Conservation (phyloP, 352 stramenopile species). For the Detonula confervacea region DNA sequence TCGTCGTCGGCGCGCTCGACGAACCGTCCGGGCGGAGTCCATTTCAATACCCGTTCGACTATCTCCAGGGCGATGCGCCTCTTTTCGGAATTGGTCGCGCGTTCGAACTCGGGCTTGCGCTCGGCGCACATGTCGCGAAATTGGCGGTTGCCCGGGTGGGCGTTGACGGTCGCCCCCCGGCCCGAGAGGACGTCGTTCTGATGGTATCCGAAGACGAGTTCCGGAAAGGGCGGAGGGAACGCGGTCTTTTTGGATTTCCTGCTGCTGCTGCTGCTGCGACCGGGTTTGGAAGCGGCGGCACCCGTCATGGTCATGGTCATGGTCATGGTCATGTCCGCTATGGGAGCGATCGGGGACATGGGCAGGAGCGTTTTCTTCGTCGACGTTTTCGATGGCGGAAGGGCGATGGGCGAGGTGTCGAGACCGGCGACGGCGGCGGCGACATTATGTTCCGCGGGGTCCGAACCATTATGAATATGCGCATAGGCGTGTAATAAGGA, state of each 20-base stretch:
- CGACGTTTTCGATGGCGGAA: no score
- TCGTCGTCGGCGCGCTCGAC: conserved; percentile 41
- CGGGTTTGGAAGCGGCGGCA: no score
- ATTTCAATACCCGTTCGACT: conserved; percentile 32
- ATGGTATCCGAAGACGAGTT: conserved; percentile 30
- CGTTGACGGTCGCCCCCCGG: conserved; percentile 70
- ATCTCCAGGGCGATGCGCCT: conserved; percentile 68
- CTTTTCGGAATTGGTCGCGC: conserved; percentile 65
- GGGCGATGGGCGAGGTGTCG: no score
- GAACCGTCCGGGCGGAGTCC: conserved; percentile 58
- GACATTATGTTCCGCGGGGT: no score
- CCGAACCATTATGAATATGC: no score
- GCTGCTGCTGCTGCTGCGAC: no score
- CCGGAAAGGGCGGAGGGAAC: conserved; percentile 24
- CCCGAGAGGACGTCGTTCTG: conserved; percentile 67
- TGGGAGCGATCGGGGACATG: no score
- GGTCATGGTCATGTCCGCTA: no score
- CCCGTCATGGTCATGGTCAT: no score
- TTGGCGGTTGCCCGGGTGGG: conserved; percentile 61
- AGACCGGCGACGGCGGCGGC: no score
- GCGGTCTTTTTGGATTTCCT: conserved; percentile 14
- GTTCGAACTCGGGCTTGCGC: conserved; percentile 68
- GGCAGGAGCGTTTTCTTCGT: no score
- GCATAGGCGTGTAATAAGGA: no score
- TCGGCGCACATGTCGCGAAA: conserved; percentile 68